Evolutionary conservation across 1,284 basidiomycete genomes (phyloP), one percentile per base, ranked within the genome.

Genomic region (Leccinum pallidistipes): DNA sequence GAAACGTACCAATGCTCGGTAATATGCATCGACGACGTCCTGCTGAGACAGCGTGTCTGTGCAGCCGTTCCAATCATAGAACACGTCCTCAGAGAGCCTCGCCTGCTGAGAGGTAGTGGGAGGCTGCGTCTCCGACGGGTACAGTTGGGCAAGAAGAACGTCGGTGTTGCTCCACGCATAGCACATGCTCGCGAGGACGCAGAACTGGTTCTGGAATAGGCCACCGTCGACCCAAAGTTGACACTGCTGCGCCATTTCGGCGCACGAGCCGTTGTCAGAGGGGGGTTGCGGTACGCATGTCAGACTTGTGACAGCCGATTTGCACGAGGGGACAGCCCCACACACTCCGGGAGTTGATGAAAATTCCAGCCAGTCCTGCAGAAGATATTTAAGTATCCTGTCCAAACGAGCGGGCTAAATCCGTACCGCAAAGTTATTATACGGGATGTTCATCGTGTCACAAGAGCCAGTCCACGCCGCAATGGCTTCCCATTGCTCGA

Each of bases 141-240:
- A 68, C 40, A 45, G 47, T 3, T 67, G 5, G 21, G 31, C 9
- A 24, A 71, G 52, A 10, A 68, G 62, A n/a, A 69, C 62, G 14
- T 68, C 59, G 1, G 67, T 70, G 55, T 56, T 60, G 49, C 63
- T 69, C 68, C 67, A 66, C 3, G 66, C 68, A 16, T 70, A 69
- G 52, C 68, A 69, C 52, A 71, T 64, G 32, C 69, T 69, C 4
- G 68, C 69, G 16, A 69, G 68, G 5, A 69, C 66, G 29, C 67
- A 71, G 24, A 36, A 62, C 31, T 64, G 61, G 55, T 71, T 71
- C 53, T 70, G 68, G 68, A 69, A 71, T 7, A 68, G 63, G 11
- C 67, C 69, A 16, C 45, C 14, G 5, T 58, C 55, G 5, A 62
- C 69, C 62, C 62, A 68, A 18, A 63, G 51, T 36, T 50, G 32